Evolutionary conservation across 2,329 filamentous ascomycete genomes (phyloP), one percentile per base, ranked within the genome.

Genomic region (Coniosporium tulheliwenetii): DNA sequence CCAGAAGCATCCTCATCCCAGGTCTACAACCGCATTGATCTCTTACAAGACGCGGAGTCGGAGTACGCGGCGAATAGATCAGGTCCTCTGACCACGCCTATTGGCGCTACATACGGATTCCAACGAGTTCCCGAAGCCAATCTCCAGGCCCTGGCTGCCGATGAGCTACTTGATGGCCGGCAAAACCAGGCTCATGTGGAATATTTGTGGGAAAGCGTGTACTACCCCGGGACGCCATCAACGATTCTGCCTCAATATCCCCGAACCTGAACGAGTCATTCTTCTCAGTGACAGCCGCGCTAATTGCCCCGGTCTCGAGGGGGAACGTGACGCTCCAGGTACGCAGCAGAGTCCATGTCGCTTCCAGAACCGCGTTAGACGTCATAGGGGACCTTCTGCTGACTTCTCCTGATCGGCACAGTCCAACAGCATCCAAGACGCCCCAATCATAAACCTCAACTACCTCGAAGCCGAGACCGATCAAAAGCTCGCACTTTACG

Each of bases 21-120:
- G 8, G 52, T 55, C 50, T 50, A 50, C 1, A 45, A 47, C 37
- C 49, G 43, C 9, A 45, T 50, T 10, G 40, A 48, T 5, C 50
- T 45, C 29, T 46, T 57, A 2, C 51, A 53, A 16, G 44, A 43
- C 26, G 51, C 53, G 7, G 46, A 48, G 37, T 40, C 35, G 16
- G 43, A 50, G 9, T 56, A 55, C 37, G 47, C 48, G 39, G 42
- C 48, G 36, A 52, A 49, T 39, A 42, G 46, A 29, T 52, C 54
- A 10, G 54, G 53, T 15, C 53, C 52, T 5, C 47, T 50, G 35
- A 54, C 46, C 19, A 34, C 12, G 55, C 54, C 2, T 50, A 55
- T 32, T 1, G 56, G 56, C 1, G 48, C 56, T 15, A 56, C 53
- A 2, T 56, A 57, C 38, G 56, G 49, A 7, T 59, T 59, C 46